phyloP scores from a whole-genome alignment of 768 basidiomycete genomes.

The Termitomyces bulborhizus region DNA sequence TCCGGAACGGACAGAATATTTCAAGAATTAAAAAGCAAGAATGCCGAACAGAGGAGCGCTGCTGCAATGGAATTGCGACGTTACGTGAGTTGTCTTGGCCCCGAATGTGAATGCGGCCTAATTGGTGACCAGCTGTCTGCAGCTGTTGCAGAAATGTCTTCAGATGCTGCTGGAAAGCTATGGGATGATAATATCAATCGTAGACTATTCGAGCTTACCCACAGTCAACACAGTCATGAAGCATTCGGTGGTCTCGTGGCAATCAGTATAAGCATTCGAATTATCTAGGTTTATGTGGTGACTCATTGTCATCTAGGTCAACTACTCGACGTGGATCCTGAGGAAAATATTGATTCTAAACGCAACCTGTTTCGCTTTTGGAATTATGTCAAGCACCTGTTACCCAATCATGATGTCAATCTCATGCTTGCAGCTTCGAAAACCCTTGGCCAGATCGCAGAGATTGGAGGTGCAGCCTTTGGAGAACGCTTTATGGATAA shows the following conservation, averaged over 20 bases:
- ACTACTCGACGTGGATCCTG: constrained; percentile 69
- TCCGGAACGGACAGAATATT: constrained; percentile 66
- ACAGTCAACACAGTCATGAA: constrained; percentile 72
- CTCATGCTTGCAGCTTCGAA: constrained; percentile 96
- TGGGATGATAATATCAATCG: constrained; percentile 85
- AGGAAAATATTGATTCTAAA: constrained; percentile 78
- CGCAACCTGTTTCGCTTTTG: constrained; percentile 80
- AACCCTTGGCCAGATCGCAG: constrained; percentile 81
- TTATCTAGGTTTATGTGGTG: background rate
- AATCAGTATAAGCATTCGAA: constrained; percentile 53
- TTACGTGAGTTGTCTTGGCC: constrained; percentile 46
- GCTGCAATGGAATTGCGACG: constrained; percentile 68
- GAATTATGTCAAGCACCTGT: constrained; percentile 89
- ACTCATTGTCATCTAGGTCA: constrained; percentile 40
- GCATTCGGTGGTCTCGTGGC: constrained; percentile 84
- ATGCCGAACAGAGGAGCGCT: constrained; percentile 56
- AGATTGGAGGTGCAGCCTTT: constrained; percentile 76
- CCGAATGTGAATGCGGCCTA: constrained; percentile 1
- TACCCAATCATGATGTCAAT: constrained; percentile 85
- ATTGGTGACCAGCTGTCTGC: constrained; percentile 51
- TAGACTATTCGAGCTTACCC: constrained; percentile 75
- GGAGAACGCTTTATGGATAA: constrained; percentile 88
- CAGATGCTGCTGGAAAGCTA: constrained; percentile 72
- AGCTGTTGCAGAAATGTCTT: constrained; percentile 72
- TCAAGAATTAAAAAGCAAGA: constrained; percentile 56